phyloP scores from a whole-genome alignment of 192 early-diverging fungal species.

The Mortierella antarctica region DNA sequence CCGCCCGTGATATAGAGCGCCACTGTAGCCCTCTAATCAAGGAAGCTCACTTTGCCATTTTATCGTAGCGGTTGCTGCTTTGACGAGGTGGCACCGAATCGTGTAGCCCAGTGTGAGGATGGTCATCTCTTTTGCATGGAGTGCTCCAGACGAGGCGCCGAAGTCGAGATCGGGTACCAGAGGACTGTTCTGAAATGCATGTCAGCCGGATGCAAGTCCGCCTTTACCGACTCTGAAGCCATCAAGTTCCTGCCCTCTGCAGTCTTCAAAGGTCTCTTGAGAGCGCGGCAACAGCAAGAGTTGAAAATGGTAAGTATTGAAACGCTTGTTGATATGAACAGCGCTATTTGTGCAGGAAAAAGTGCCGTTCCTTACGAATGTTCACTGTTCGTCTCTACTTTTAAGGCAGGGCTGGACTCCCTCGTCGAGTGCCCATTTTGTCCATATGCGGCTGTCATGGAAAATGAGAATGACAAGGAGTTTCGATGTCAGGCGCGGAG shows the following conservation, averaged over 20 bases:
- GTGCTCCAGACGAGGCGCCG: conserved; percentile 62
- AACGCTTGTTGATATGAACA: background rate
- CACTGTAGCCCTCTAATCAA: background rate
- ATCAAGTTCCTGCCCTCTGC: conserved; percentile 48
- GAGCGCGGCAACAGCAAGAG: conserved; percentile 58
- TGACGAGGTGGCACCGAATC: conserved; percentile 51
- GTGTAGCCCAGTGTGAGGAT: conserved; percentile 63
- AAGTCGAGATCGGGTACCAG: conserved; percentile 59
- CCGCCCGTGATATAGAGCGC: background rate
- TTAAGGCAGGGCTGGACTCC: conserved; percentile 52
- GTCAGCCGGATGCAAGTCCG: conserved; percentile 54
- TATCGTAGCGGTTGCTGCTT: conserved; percentile 61
- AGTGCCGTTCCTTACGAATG: background rate
- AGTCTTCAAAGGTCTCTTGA: conserved; percentile 54
- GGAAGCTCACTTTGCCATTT: background rate
- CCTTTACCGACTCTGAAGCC: conserved; percentile 55
- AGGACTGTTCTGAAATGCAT: conserved; percentile 62
- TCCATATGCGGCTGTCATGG: conserved; percentile 52
- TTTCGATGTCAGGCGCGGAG: conserved; percentile 60
- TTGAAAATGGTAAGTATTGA: conserved; percentile 48
- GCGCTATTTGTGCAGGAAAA: background rate
- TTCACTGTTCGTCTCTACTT: background rate
- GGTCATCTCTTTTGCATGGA: conserved; percentile 66
- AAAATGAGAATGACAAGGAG: conserved; percentile 58
- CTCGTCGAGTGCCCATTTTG: conserved; percentile 62